Base-by-base conservation (phyloP, 495 filamentous ascomycete genomes). In the Penicillium maclennaniae region DNA sequence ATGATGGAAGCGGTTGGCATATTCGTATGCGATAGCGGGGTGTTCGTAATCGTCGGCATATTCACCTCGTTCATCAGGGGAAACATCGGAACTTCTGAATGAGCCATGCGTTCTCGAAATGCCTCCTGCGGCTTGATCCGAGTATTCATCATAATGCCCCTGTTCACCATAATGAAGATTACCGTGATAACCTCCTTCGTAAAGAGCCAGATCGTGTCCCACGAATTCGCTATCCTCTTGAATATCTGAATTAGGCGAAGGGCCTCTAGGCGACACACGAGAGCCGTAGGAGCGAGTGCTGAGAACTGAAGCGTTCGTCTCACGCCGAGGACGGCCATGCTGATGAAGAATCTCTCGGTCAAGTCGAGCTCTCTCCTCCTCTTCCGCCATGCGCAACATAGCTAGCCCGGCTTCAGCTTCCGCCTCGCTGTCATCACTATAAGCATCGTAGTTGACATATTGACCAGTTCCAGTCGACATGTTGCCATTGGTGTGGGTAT, bases 381-480 rank as follows among this genome's bases (percentile, higher is more conserved):
- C 83, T 47, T 96, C 93, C 1, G 88, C 89, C 69, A 89, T 81
- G 31, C 82, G 85, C 79, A 98, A 80, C 61, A 91, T 91, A 56
- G 85, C 83, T 16, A 95, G 71, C 1, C 93, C 93, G 23, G 88
- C 89, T 19, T 87, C 87, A 23, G 89, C 92, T 68, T 99, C 93
- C 0, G 90, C 83, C 56, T 99, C 93, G 60, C 91, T 96, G 25
- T 89, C 88, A 54, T 93, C 81, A 60, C 79, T 82, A 54, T 82
- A 79, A 1, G 74, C 77, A 63, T 70, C 73, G 49, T 83, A 81
- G 53, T 79, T 76, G 31, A 76, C 69, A 49, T 73, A 69, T 28
- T 74, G 65, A 0, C 73, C 77, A 6, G 73, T 68, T 7, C 70
- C 67, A 9, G 70, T 72, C 34, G 76, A 68, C 25, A 69, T 70